phyloP scores from a whole-genome alignment of 257 asterid genomes.

The Penstemon eatonii region DNA sequence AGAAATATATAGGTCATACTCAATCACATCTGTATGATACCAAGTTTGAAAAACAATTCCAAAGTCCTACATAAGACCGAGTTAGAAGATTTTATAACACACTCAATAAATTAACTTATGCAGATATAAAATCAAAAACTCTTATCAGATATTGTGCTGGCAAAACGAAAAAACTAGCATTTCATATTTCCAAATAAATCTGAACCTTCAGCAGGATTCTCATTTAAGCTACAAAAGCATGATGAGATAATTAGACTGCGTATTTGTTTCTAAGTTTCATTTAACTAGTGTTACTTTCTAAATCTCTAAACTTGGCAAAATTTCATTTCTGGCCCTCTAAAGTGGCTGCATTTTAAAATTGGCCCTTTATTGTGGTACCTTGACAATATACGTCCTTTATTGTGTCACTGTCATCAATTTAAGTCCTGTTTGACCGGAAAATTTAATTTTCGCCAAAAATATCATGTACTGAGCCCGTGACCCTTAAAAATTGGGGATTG shows the following conservation, averaged over 20 bases:
- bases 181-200: neutral
- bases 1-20: no score
- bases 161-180: neutral
- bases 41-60: neutral
- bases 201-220: neutral
- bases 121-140: neutral
- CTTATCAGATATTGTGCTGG: neutral
- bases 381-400: no score
- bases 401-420: no score
- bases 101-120: neutral
- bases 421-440: no score
- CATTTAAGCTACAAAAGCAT: neutral
- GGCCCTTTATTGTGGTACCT: no score
- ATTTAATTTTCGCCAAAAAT: no score
- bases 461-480: no score
- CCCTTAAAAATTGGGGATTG: no score
- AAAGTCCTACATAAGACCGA: neutral
- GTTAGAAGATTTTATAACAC: neutral
- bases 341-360: no score
- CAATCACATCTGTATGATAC: neutral
- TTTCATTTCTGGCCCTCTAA: no score
- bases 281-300: neutral
- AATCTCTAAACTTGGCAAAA: no score
- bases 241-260: neutral
- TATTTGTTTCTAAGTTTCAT: neutral